Percentiles rank a stretch among this genome's conserved stretches.
phyloP scores from a whole-genome alignment of 805 yeast species.

The Yamadazyma phyllophila region DNA sequence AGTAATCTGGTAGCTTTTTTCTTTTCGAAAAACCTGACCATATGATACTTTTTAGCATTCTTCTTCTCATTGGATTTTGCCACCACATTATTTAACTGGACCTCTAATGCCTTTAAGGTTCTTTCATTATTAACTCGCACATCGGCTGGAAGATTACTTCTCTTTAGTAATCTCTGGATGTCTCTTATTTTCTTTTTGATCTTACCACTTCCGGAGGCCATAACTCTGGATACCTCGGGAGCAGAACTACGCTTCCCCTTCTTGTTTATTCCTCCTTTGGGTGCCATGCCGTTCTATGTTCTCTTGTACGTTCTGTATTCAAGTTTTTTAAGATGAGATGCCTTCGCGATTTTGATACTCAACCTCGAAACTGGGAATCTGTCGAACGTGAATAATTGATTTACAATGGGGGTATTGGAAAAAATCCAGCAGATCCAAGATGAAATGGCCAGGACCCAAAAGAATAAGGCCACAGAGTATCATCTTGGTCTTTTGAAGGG shows the following conservation, averaged over 20 bases:
- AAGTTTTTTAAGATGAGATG: conserved; percentile 6
- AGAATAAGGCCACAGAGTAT: conserved; percentile 96
- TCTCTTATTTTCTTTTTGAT: conserved; percentile 87
- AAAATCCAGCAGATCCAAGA: conserved; percentile 87
- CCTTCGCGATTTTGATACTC: conserved; percentile 1
- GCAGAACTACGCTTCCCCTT: conserved; percentile 1
- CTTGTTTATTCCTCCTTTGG: conserved; percentile 4
- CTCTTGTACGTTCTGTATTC: neutral
- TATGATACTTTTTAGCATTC: conserved; percentile 75
- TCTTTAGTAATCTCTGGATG: conserved; percentile 65
- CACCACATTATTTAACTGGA: conserved; percentile 54
- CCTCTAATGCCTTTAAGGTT: conserved; percentile 61
- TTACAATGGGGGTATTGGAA: conserved; percentile 44
- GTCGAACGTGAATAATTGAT: neutral
- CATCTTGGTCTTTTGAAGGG: conserved; percentile 94
- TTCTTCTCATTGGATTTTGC: conserved; percentile 45
- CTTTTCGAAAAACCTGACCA: conserved; percentile 88
- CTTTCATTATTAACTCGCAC: conserved; percentile 71
- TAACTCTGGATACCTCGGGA: conserved; percentile 25
- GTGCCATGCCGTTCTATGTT: neutral
- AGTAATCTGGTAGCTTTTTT: conserved; percentile 78
- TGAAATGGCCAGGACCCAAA: conserved; percentile 92
- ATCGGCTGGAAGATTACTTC: conserved; percentile 55
- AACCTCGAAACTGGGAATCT: neutral
- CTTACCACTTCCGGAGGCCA: conserved; percentile 45